These are phyloP conservation scores for Venturia asperata DNA, from an alignment of 2,329 filamentous ascomycete genomes.

Conservation along the genomic window DNA sequence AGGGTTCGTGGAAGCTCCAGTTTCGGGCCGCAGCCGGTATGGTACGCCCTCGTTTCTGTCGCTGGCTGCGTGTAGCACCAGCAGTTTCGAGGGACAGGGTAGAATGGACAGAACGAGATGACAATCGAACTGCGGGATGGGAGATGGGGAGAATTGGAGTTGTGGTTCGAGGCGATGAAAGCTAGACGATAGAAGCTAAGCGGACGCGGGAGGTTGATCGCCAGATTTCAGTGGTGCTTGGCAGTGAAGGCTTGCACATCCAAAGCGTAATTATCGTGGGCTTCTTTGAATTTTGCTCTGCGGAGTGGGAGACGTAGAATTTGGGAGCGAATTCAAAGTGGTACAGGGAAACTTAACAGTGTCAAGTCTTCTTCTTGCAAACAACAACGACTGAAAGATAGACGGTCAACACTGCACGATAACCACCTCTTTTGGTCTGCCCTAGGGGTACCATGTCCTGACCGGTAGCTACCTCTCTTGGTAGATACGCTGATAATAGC, in stretches of 20 bases:
- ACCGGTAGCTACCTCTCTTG: neutral
- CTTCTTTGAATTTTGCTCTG: neutral
- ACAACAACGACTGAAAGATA: too few species aligned
- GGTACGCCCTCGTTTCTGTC: neutral
- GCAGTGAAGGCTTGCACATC: neutral
- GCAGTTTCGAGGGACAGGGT: slow-evolving; percentile 2
- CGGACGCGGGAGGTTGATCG: neutral
- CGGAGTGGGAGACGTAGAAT: neutral
- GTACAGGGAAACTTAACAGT: too few species aligned
- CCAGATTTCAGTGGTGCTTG: neutral
- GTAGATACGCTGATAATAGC: neutral
- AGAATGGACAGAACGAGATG: slow-evolving; percentile 13
- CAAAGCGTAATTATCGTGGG: neutral
- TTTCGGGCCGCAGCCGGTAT: slow-evolving; percentile 6
- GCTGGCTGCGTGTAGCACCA: neutral
- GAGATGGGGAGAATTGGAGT: slow-evolving; percentile 12
- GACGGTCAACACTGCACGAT: too few species aligned
- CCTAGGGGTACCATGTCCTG: too few species aligned
- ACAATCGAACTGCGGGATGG: slow-evolving; percentile 11
- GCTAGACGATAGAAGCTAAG: slow-evolving; percentile 1
- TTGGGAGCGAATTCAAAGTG: neutral
- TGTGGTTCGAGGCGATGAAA: neutral
- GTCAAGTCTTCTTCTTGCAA: too few species aligned
- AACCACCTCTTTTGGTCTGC: too few species aligned
- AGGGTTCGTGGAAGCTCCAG: neutral